Conservation (phyloP, 805 yeast species). For the Yueomyces sp. region DNA sequence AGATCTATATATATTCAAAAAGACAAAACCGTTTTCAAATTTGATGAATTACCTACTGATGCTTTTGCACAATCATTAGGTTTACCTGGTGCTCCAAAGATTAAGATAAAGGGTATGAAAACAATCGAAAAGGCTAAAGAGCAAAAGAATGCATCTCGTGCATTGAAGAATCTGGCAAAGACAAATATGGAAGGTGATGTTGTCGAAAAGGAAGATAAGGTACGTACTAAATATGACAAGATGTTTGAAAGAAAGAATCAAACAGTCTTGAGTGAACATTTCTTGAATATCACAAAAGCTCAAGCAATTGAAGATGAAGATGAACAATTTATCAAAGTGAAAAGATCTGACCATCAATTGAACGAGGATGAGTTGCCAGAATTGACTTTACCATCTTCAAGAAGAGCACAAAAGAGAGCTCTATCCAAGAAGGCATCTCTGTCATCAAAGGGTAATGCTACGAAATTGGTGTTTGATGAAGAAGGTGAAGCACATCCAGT, state of each 20-base stretch:
- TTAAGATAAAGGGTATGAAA: conserved; percentile 49
- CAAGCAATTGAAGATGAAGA: conserved; percentile 35
- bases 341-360: conserved; percentile 62
- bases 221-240: conserved; percentile 80
- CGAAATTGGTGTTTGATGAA: conserved; percentile 80
- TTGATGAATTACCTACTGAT: conserved; percentile 66
- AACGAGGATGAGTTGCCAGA: conserved; percentile 54
- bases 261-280: conserved; percentile 81
- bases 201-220: conserved; percentile 23
- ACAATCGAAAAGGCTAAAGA: conserved; percentile 41
- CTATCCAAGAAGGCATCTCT: conserved; percentile 68
- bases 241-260: conserved; percentile 95
- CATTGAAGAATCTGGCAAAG: conserved; percentile 42
- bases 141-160: conserved; percentile 70
- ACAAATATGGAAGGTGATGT: conserved; percentile 52
- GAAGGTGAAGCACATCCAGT: conserved; percentile 88
- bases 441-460: conserved; percentile 50
- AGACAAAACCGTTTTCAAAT: conserved; percentile 68
- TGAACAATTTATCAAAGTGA: conserved; percentile 70
- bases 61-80: conserved; percentile 82
- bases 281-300: conserved; percentile 51
- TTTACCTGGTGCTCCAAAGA: conserved; percentile 90
- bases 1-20: conserved; percentile 75
- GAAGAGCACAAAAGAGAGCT: conserved; percentile 74
- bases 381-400: conserved; percentile 54